Evolutionary conservation across 148 eudicot species (phyloP), one percentile per base, ranked within the genome.

Genomic region (Hydrangea macrophylla): DNA sequence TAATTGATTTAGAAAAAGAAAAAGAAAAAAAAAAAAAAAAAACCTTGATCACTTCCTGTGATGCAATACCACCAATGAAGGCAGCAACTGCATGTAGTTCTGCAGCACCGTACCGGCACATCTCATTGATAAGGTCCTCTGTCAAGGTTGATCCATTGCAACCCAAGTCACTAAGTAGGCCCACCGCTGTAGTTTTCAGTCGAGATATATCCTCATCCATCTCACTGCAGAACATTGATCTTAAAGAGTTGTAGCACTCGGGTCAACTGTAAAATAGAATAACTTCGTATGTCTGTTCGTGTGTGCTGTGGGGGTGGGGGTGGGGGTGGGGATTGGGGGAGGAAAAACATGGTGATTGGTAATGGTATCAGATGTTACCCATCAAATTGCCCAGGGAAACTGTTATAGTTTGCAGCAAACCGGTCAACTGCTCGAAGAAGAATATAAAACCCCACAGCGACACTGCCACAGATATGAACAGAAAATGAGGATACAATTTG

Each of bases 11-110:
- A 35, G 31, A 28, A 15, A n/a, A n/a, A n/a, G n/a, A n/a, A n/a
- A n/a, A n/a, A n/a, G n/a, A n/a, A n/a, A n/a, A n/a, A 72, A 5
- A 57, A 66, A 30, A 70, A 93, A 72, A 5, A 57, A 66, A 30
- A 70, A 93, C 98, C 95, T 93, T 93, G 51, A 93, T 93, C 50
- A 86, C 90, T 82, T 93, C 98, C 72, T 93, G 98, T 24, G 98
- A 90, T 33, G 98, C 95, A 56, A 93, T 82, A 39, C 98, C 98
- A 1, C 96, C 98, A 55, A 93, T 71, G 60, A 83, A 83, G 60
- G 98, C 92, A 74, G 96, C 95, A 74, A 93, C 96, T 3, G 86
- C 92, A 67, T 90, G 98, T 39, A 93, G 90, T 81, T 93, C 98
- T 20, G 98, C 79, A 57, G 90, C 96, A 63, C 98, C 98, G 59